These are phyloP conservation scores for Anisodus acutangulus DNA, from an alignment of 257 asterid genomes.

Conservation along the genomic window DNA sequence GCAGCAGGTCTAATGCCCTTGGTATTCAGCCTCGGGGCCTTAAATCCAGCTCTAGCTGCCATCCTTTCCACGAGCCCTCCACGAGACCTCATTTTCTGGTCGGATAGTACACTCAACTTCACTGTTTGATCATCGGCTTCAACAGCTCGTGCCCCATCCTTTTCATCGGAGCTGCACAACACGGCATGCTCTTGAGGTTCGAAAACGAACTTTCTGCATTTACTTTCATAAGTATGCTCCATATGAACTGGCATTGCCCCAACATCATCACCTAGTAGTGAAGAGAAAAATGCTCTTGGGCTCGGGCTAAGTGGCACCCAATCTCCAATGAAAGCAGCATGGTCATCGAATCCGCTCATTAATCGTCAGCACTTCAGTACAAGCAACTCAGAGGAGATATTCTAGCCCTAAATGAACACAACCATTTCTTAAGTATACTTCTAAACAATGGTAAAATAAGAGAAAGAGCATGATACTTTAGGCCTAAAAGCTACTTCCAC, in stretches of 20 bases:
- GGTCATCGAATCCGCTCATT: slow-evolving; percentile 75
- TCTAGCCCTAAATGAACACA: not conserved
- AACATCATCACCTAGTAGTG: slow-evolving; percentile 49
- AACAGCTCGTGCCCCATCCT: slow-evolving; percentile 35
- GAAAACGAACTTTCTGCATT: slow-evolving; percentile 27
- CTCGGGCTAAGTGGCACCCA: slow-evolving; percentile 68
- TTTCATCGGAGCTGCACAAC: slow-evolving; percentile 32
- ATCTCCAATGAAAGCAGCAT: slow-evolving; percentile 63
- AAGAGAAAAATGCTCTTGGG: slow-evolving; percentile 50
- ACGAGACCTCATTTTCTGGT: slow-evolving; percentile 44
- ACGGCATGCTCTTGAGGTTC: slow-evolving; percentile 33
- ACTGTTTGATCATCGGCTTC: slow-evolving; percentile 32
- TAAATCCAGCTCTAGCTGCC: slow-evolving; percentile 86
- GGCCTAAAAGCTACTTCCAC: not conserved
- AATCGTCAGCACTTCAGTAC: not conserved
- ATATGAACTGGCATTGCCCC: slow-evolving; percentile 36
- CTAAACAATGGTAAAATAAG: not conserved
- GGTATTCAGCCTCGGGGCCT: slow-evolving; percentile 73
- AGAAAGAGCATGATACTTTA: not conserved
- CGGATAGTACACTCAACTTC: slow-evolving; percentile 40
- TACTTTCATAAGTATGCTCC: slow-evolving; percentile 41
- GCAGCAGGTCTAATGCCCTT: slow-evolving; percentile 55
- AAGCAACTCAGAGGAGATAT: slow-evolving; percentile 29
- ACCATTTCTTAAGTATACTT: not conserved
- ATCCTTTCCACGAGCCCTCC: slow-evolving; percentile 81